phyloP scores from a whole-genome alignment of 1,284 basidiomycete species.

The Heterobasidion occidentale region DNA sequence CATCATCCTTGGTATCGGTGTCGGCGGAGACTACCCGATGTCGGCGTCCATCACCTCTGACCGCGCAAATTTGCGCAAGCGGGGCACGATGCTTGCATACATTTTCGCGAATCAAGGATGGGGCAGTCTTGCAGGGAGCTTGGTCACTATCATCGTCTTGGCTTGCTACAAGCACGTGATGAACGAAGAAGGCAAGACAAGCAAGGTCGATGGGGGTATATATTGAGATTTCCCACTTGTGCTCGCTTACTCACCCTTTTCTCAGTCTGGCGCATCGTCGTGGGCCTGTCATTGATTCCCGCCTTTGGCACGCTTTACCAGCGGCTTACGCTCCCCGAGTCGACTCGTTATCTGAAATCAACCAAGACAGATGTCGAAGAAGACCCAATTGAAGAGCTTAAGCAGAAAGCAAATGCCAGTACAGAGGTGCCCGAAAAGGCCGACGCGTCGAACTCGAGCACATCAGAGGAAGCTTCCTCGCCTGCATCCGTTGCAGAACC shows the following conservation, averaged over 20 bases:
- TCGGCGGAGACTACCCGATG: constrained; percentile 84
- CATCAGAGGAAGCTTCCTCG: not conserved
- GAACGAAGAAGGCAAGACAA: constrained; percentile 44
- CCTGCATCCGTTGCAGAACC: not conserved
- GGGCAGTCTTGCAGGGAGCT: constrained; percentile 60
- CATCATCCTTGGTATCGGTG: constrained; percentile 66
- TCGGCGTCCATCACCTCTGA: constrained; percentile 66
- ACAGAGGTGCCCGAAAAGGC: constrained; percentile 5
- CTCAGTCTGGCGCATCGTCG: constrained; percentile 38
- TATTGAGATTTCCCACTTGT: constrained; percentile 10
- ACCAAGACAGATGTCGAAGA: constrained; percentile 24
- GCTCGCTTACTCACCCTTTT: not conserved
- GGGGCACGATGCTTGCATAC: constrained; percentile 68
- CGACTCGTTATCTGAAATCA: constrained; percentile 45
- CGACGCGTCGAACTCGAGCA: not conserved
- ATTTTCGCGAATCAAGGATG: constrained; percentile 75
- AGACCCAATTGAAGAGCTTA: constrained; percentile 24
- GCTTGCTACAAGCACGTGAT: constrained; percentile 62
- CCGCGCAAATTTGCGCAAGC: constrained; percentile 57
- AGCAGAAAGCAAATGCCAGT: constrained; percentile 21
- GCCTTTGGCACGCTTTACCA: constrained; percentile 61
- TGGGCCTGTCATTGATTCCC: constrained; percentile 48
- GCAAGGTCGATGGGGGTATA: constrained; percentile 59
- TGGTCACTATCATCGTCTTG: constrained; percentile 66
- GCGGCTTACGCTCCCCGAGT: constrained; percentile 68